Base-by-base conservation (phyloP, 345 rosid genomes). In the Anastatica hierochuntica region DNA sequence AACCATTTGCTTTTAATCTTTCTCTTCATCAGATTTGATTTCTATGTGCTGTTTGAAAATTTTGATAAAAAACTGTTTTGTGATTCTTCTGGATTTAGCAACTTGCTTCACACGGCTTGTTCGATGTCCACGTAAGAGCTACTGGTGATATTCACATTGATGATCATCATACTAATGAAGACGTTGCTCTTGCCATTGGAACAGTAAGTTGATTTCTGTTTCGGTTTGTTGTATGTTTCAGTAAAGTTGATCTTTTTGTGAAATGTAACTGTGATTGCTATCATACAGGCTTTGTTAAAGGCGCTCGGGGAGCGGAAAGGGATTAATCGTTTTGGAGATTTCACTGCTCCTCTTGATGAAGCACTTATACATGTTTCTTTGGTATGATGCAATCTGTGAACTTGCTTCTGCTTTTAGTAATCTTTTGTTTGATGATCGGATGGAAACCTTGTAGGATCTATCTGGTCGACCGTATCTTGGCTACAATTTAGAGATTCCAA, bases 271-370 rank as follows among this genome's bases (percentile, higher is more conserved):
- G n/a, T n/a, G 45, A 50, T 30, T 64, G 64, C 4, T 13, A 14
- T 29, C 33, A 2, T 65, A n/a, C 6, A 83, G 98, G 95, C 90
- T 43, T 60, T 85, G 71, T 75, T 83, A 53, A 83, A 81, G 49
- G 95, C 95, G 1, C 95, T 88, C 67, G 98, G 97, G 30, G 94
- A 92, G 27, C 74, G 90, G 61, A 83, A 83, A 72, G 98, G 94
- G 51, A 88, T 92, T 47, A 72, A 83, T 43, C 82, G 95, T n/a
- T 85, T 88, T 17, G 95, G 97, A 14, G 89, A 88, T 66, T 92
- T 85, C 67, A 77, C 95, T 10, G 95, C 94, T 69, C 90, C 98
- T 40, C 94, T 85, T 41, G 98, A 88, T 69, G 97, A 88, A 74
- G 97, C 94, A 15, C 68, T 85, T 31, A 55, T 83, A 53, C 97